phyloP scores from a whole-genome alignment of 352 stramenopile species.

The Phytophthora pisi region DNA sequence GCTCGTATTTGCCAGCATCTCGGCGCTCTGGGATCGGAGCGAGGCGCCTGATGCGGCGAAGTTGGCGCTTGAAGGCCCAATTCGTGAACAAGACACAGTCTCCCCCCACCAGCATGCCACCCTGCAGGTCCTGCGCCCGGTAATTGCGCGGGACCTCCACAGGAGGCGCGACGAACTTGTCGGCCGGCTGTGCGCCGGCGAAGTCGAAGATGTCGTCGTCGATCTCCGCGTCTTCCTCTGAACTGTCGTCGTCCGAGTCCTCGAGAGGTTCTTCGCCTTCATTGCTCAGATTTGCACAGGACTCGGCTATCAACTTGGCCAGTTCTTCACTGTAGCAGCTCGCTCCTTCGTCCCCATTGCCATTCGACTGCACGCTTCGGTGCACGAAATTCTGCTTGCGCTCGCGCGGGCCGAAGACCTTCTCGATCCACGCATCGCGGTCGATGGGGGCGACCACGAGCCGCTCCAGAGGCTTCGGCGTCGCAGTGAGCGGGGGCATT shows the following conservation, averaged over 20 bases:
- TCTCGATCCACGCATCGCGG: slow-evolving; percentile 23
- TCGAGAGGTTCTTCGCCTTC: slow-evolving; percentile 5
- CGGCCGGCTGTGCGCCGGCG: not conserved
- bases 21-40: slow-evolving; percentile 26
- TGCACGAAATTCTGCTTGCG: not conserved
- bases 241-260: slow-evolving; percentile 20
- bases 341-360: not conserved
- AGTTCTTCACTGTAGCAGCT: slow-evolving; percentile 24
- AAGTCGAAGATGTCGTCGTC: too few species aligned
- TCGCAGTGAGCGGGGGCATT: slow-evolving; percentile 23
- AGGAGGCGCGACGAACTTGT: slow-evolving; percentile 27
- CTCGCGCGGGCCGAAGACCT: slow-evolving; percentile 16
- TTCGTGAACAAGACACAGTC: slow-evolving; percentile 33
- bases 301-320: slow-evolving; percentile 21
- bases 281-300: slow-evolving; percentile 19
- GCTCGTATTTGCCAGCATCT: slow-evolving; percentile 6
- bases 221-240: not conserved
- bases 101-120: slow-evolving; percentile 31
- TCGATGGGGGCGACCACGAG: not conserved
- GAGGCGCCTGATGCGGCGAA: slow-evolving; percentile 14
- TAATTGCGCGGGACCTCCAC: slow-evolving; percentile 34
- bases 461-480: slow-evolving; percentile 16
- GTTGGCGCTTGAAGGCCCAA: slow-evolving; percentile 36
- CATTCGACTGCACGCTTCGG: too few species aligned
- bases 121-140: slow-evolving; percentile 32